These are phyloP conservation scores for Myochromella boudieri DNA, from an alignment of 768 basidiomycete species.

Conservation along the genomic window DNA sequence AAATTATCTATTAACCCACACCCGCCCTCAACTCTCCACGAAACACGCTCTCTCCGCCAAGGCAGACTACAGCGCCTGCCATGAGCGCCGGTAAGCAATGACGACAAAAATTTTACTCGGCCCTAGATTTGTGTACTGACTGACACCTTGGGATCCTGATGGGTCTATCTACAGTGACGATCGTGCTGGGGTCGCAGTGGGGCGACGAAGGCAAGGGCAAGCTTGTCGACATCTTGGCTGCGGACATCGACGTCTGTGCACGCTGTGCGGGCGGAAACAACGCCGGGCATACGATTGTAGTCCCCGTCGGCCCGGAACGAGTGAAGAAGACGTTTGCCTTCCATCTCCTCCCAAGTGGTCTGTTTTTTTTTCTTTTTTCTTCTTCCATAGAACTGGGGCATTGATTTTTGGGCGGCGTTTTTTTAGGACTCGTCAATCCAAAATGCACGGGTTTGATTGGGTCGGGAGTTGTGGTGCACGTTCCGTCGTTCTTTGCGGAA, in stretches of 20 bases:
- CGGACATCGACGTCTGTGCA: conserved; percentile 88
- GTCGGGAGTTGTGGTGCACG: conserved; percentile 92
- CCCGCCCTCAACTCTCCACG: no score
- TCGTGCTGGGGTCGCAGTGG: conserved; percentile 89
- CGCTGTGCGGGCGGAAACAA: conserved; percentile 99
- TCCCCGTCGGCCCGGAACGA: conserved; percentile 64
- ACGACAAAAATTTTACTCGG: no score
- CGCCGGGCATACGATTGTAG: conserved; percentile 97
- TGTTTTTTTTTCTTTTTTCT: background rate
- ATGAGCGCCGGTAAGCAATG: no score
- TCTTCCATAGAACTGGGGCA: conserved; percentile 4
- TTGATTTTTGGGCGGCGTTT: conserved; percentile 1
- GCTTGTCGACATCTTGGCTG: conserved; percentile 93
- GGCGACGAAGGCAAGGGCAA: conserved; percentile 95
- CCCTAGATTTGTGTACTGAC: no score
- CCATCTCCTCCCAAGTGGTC: conserved; percentile 92
- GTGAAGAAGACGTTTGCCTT: conserved; percentile 89
- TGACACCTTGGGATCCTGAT: no score
- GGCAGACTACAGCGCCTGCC: no score
- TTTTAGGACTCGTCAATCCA: conserved; percentile 79
- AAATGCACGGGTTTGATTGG: conserved; percentile 87
- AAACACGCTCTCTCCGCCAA: no score
- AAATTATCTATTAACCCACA: no score
- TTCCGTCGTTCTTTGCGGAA: conserved; percentile 94
- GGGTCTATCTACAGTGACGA: no score